Base-by-base conservation (phyloP, 805 yeast genomes). In the Blastobotrys americana region DNA sequence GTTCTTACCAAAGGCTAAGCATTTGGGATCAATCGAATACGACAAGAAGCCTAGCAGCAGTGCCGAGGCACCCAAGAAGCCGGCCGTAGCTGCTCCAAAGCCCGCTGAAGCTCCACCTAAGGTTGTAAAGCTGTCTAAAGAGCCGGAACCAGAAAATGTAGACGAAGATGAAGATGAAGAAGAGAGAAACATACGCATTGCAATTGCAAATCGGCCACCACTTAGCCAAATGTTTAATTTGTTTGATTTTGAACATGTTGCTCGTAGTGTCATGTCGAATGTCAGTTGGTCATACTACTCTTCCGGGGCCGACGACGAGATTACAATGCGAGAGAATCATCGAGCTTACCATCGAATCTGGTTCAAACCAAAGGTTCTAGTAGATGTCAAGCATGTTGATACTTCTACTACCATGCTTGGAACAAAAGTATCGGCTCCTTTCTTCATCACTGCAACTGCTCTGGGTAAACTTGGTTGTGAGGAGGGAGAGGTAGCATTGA, bases 201-300 rank as follows among this genome's bases (percentile, higher is more conserved):
- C 63, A 41, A 60, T 70, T 44, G 72, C 68, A 27, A 66, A 70
- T 46, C 77, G 76, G 63, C 97, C 97, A 1, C 79, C 78, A 13
- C 58, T 90, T 34, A 69, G 76, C 5, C 79, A 77, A 55, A 73
- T 89, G 47, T 77, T 80, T 59, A 90, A 93, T 57, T 55, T 86
- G 48, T 81, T 78, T 55, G 97, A 90, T 63, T 88, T 90, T 59
- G 97, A 90, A 63, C 74, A 76, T 55, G 77, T 90, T 37, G 97
- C 97, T 3, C 73, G 86, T 41, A 75, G 80, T 48, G 82, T 85
- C 27, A 69, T 90, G 71, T 75, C 85, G 23, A 78, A 77, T 44
- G 74, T 76, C 25, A 97, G 93, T 0, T 85, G 97, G 94, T 93
- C 93, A 10, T 90, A 90, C 64, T 90, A 88, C 61, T 82, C 94